A percentile compares a stretch with the other conserved stretches of the same genome.
Evolutionary conservation across 176 grass and related monocot species (phyloP).

Genomic region (Aegilops longissima): DNA sequence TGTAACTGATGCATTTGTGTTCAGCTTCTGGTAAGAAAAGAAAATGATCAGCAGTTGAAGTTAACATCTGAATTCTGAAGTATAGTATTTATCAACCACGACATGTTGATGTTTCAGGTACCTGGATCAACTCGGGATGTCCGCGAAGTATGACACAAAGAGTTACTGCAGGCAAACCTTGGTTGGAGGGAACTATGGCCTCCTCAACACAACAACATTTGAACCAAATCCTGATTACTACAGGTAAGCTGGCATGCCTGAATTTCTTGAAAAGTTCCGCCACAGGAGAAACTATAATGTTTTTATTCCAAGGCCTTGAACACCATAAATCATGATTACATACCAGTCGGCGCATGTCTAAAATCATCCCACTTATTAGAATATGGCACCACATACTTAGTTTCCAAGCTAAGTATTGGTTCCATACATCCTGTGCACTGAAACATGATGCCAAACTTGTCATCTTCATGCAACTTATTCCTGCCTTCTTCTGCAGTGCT

Average conservation of each 20-base stretch:
- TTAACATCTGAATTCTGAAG: conserved; percentile 5
- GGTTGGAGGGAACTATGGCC: conserved; percentile 76
- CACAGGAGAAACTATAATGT: background rate
- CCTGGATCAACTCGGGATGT: conserved; percentile 82
- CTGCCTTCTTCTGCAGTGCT: conserved; percentile 48
- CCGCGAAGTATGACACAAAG: conserved; percentile 72
- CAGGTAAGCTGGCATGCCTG: conserved; percentile 39
- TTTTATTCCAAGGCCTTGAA: background rate
- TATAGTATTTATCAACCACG: background rate
- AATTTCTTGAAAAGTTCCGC: background rate
- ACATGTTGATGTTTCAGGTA: conserved; percentile 46
- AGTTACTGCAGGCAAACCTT: conserved; percentile 76
- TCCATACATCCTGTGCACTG: background rate
- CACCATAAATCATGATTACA: background rate
- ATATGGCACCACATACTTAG: background rate
- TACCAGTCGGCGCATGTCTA: background rate
- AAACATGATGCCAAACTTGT: background rate
- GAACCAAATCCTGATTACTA: conserved; percentile 91
- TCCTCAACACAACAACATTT: conserved; percentile 79
- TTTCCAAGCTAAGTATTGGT: background rate
- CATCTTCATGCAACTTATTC: conserved; percentile 24
- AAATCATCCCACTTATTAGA: background rate
- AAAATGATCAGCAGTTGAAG: background rate
- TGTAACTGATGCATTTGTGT: conserved; percentile 81
- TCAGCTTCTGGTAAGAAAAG: conserved; percentile 74